Evolutionary conservation across 2,329 filamentous ascomycete genomes (phyloP).

Genomic region (Lachnellula subtilissima): DNA sequence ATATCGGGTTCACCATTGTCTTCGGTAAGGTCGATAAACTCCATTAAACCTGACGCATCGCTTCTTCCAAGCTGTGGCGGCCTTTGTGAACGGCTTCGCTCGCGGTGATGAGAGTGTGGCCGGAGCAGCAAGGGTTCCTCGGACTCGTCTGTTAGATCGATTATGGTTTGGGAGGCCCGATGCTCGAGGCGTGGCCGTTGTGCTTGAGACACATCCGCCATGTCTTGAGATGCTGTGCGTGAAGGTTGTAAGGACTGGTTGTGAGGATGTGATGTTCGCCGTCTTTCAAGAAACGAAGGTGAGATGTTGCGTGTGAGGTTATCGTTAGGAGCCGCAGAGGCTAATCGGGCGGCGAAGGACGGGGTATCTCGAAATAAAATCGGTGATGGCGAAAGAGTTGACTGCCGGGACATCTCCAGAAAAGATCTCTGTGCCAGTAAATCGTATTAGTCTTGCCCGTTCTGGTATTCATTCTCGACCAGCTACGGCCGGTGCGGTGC

Average conservation of each 20-base stretch:
- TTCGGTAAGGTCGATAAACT: slow-evolving; percentile 49
- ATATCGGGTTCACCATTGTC: slow-evolving; percentile 38
- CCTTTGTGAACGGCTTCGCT: slow-evolving; percentile 12
- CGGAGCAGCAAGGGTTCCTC: slow-evolving; percentile 17
- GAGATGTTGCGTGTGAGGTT: slow-evolving; percentile 2
- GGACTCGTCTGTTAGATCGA: slow-evolving; percentile 31
- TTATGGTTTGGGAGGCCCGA: slow-evolving; percentile 26
- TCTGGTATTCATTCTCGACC: neutral
- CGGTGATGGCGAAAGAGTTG: slow-evolving; percentile 26
- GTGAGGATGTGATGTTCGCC: slow-evolving; percentile 26
- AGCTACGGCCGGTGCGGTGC: neutral
- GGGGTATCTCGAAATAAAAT: slow-evolving; percentile 18
- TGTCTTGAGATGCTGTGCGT: slow-evolving; percentile 17
- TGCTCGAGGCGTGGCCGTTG: slow-evolving; percentile 22
- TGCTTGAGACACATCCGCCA: slow-evolving; percentile 19
- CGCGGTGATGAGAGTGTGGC: neutral
- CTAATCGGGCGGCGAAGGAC: slow-evolving; percentile 10
- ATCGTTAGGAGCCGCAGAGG: slow-evolving; percentile 9
- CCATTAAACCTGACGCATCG: slow-evolving; percentile 20
- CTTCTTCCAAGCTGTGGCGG: slow-evolving; percentile 28
- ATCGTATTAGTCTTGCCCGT: slow-evolving; percentile 10
- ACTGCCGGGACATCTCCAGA: slow-evolving; percentile 27
- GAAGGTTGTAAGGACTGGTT: slow-evolving; percentile 14
- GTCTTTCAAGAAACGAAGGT: slow-evolving; percentile 14
- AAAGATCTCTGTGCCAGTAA: slow-evolving; percentile 23